These are phyloP conservation scores for Sporothrix sp. DNA, from an alignment of 2,329 filamentous ascomycete genomes.

Conservation along the genomic window DNA sequence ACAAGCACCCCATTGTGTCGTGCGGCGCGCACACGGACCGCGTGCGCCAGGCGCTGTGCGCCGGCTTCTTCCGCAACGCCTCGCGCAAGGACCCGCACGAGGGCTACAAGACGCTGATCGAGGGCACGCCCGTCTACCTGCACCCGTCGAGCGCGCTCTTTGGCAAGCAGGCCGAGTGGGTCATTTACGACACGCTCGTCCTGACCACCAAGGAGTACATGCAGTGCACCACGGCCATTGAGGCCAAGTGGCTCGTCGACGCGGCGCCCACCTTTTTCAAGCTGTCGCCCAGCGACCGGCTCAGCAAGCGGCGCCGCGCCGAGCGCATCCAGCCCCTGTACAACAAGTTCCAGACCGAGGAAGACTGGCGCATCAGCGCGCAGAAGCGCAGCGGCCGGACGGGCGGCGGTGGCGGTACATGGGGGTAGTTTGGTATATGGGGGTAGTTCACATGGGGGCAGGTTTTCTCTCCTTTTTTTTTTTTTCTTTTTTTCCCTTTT, in stretches of 20 bases:
- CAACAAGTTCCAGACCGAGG: conserved; percentile 83
- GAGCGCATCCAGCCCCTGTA: conserved; percentile 93
- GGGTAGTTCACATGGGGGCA: conserved; percentile 44
- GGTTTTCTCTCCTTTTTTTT: background rate
- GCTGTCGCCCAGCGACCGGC: conserved; percentile 74
- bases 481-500: background rate
- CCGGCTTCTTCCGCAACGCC: conserved; percentile 90
- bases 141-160: conserved; percentile 89
- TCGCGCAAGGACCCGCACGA: conserved; percentile 93
- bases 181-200: conserved; percentile 85
- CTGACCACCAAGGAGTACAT: conserved; percentile 97
- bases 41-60: conserved; percentile 80
- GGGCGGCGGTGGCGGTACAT: conserved; percentile 80
- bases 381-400: conserved; percentile 77
- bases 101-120: conserved; percentile 94
- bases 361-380: conserved; percentile 88
- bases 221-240: conserved; percentile 86
- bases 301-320: conserved; percentile 86
- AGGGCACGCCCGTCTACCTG: conserved; percentile 89
- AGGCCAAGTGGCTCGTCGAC: conserved; percentile 89
- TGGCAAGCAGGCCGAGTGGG: conserved; percentile 92
- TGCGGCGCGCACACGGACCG: conserved; percentile 82
- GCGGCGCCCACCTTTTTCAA: conserved; percentile 99
- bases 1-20: conserved; percentile 70
- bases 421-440: conserved; percentile 94